These are phyloP conservation scores for Phytophthora crassamura DNA, from an alignment of 352 stramenopile genomes.

Conservation along the genomic window DNA sequence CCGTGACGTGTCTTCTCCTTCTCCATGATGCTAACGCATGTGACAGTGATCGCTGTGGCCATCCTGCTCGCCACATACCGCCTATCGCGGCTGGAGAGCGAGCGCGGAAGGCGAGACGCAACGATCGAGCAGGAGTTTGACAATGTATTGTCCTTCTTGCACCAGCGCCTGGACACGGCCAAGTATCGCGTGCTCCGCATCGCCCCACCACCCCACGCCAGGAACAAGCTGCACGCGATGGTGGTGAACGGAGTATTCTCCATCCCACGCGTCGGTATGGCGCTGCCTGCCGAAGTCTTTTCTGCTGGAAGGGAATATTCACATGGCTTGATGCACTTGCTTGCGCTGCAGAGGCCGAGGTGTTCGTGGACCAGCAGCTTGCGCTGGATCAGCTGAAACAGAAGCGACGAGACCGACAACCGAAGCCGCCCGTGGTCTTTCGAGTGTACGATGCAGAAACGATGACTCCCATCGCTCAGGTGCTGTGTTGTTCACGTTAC, in stretches of 20 bases:
- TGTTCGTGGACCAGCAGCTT: conserved; percentile 54
- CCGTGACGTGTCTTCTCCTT: neutral
- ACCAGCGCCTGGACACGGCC: conserved; percentile 41
- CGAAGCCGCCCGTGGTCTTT: conserved; percentile 35
- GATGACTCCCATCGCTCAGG: conserved; percentile 54
- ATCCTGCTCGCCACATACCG: conserved; percentile 68
- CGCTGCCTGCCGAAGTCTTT: neutral
- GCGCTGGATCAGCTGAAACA: conserved; percentile 31
- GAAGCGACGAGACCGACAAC: conserved; percentile 17
- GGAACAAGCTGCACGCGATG: conserved; percentile 44
- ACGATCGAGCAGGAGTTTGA: conserved; percentile 67
- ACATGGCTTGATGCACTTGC: neutral
- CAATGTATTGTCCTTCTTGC: conserved; percentile 46
- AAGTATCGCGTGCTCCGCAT: conserved; percentile 67
- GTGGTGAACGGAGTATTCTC: conserved; percentile 60
- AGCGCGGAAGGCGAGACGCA: conserved; percentile 35
- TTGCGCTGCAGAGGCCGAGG: conserved; percentile 47
- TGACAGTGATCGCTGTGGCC: conserved; percentile 65
- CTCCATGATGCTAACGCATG: neutral
- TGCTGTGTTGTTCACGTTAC: conserved; percentile 4
- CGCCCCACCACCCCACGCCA: conserved; percentile 17
- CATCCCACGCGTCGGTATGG: conserved; percentile 65
- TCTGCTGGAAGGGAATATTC: conserved; percentile 3
- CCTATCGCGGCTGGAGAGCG: conserved; percentile 59
- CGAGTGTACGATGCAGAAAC: conserved; percentile 46